Conservation (phyloP, 2,329 filamentous ascomycete species). For the Ophiostoma ips region DNA sequence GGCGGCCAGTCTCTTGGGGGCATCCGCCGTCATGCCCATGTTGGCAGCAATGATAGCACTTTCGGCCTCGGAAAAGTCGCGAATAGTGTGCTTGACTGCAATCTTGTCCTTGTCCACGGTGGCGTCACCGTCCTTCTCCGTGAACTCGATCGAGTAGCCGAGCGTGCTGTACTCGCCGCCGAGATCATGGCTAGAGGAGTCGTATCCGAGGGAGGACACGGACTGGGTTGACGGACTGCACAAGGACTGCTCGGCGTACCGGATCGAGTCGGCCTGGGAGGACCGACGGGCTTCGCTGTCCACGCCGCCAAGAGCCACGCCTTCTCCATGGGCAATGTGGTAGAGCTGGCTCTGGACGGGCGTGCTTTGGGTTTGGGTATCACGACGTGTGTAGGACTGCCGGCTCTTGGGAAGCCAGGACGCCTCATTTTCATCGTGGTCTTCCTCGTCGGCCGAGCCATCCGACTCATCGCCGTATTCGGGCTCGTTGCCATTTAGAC, state of each 20-base stretch:
- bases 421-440: background rate
- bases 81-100: conserved; percentile 32
- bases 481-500: conserved; percentile 21
- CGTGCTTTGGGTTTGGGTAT: conserved; percentile 2
- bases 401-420: background rate
- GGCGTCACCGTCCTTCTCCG: conserved; percentile 30
- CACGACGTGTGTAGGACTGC: background rate
- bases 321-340: conserved; percentile 20
- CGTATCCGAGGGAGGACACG: conserved; percentile 14
- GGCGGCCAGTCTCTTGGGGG: conserved; percentile 25
- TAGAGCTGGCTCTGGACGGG: conserved; percentile 11
- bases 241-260: conserved; percentile 36
- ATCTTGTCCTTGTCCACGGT: conserved; percentile 22
- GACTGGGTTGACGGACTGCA: conserved; percentile 25
- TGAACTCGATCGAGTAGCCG: conserved; percentile 30
- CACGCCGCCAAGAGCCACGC: conserved; percentile 23
- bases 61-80: conserved; percentile 28
- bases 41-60: conserved; percentile 22
- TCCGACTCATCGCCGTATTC: conserved; percentile 37
- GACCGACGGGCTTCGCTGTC: conserved; percentile 21
- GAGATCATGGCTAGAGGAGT: conserved; percentile 14
- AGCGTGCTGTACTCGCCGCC: conserved; percentile 13
- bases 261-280: conserved; percentile 26
- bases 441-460: conserved; percentile 19
- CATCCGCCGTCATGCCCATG: conserved; percentile 19